phyloP scores from a whole-genome alignment of 106 monocot genomes.

The Triglochin maritima region DNA sequence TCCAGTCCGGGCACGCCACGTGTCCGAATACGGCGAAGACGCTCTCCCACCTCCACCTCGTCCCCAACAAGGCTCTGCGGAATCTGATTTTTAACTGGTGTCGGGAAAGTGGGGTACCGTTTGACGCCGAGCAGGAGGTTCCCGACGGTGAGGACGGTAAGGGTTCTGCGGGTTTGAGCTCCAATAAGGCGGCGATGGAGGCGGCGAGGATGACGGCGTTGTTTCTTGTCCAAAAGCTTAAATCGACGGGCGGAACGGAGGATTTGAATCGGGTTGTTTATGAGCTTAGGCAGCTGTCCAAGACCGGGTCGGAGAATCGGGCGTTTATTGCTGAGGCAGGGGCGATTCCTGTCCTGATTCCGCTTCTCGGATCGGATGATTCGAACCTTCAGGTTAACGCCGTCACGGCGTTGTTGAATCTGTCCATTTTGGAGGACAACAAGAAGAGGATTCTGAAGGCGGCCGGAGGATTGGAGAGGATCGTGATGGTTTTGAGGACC shows the following conservation, averaged over 20 bases:
- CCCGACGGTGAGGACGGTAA: not conserved
- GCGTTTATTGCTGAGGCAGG: constrained; percentile 64
- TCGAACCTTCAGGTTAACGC: constrained; percentile 53
- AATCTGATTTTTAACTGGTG: constrained; percentile 57
- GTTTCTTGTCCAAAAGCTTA: constrained; percentile 53
- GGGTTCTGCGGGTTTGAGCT: not conserved
- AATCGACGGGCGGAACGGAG: constrained; percentile 14
- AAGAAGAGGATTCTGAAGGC: constrained; percentile 61
- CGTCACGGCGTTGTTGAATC: constrained; percentile 72
- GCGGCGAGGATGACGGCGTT: constrained; percentile 69
- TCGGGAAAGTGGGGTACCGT: constrained; percentile 48
- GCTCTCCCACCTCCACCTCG: constrained; percentile 26
- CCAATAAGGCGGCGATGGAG: constrained; percentile 64
- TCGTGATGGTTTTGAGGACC: constrained; percentile 31
- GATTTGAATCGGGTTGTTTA: constrained; percentile 47
- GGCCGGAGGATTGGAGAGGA: constrained; percentile 37
- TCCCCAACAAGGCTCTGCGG: constrained; percentile 62
- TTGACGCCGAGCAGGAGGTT: constrained; percentile 6
- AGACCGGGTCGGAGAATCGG: constrained; percentile 41
- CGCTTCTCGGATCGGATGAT: constrained; percentile 40
- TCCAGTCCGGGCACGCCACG: constrained; percentile 58
- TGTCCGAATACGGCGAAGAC: constrained; percentile 75
- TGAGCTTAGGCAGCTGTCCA: constrained; percentile 67
- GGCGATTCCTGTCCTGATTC: constrained; percentile 53
- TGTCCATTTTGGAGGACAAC: constrained; percentile 76